Conservation (phyloP, 441 rosid species). For the Adansonia rubrostipa region DNA sequence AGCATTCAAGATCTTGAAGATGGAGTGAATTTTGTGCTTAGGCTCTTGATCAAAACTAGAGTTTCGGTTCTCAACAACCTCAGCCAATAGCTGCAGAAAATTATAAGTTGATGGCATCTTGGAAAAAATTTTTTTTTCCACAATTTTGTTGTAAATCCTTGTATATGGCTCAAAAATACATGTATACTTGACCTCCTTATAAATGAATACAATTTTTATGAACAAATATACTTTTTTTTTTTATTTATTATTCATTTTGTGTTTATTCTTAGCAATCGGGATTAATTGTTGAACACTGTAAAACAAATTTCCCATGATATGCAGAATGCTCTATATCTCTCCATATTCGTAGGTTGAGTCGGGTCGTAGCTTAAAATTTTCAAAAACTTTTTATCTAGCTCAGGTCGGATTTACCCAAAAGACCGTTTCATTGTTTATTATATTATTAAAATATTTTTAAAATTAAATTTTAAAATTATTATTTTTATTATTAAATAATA, state of each 20-base stretch:
- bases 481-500: no score
- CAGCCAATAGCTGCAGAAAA: background rate
- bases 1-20: conserved; percentile 24
- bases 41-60: conserved; percentile 25
- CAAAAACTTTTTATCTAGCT: no score
- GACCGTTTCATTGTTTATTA: no score
- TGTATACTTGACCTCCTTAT: background rate
- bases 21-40: conserved; percentile 17
- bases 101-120: background rate
- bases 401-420: no score
- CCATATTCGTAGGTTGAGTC: no score
- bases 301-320: no score
- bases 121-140: background rate
- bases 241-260: background rate
- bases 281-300: no score
- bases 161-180: conserved; percentile 22
- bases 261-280: background rate
- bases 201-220: background rate
- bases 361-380: no score
- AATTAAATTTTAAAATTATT: no score
- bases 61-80: conserved; percentile 22
- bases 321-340: no score
- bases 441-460: no score
- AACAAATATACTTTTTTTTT: background rate
- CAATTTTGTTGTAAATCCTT: background rate